Evolutionary conservation across 2,329 filamentous ascomycete genomes (phyloP), one percentile per base, ranked within the genome.

Genomic region (Neoscytalidium dimidiatum): DNA sequence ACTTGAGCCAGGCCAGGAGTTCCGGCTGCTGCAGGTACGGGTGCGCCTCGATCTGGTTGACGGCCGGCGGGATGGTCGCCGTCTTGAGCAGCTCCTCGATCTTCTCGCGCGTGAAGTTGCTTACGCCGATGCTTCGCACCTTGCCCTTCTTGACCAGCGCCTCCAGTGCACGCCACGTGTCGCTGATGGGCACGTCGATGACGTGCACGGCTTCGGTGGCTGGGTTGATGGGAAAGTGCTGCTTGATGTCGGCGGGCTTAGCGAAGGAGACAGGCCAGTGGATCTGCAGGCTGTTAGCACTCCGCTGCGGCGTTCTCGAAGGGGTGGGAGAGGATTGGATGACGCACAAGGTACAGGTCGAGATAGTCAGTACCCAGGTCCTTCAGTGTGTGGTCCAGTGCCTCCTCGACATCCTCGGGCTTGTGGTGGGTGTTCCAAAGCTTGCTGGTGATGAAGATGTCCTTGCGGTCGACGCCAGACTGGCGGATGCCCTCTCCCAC

Each of bases 371-470:
- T 71, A 60, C 84, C 81, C 26, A 90, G 75, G 72, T 88, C 88
- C 75, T 86, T 80, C 62, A 90, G 78, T 7, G 86, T 85, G 23
- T 73, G 75, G 2, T 83, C 81, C 66, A 88, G 86, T 66, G 89
- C 83, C 31, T 75, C 75, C 67, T 82, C 84, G 3, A 94, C 91
- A 73, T 75, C 38, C 78, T 72, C 9, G 77, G 84, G 84, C 73
- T 94, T 90, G 83, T 96, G 92, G 86, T 93, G 96, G 69, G 89
- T 89, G 83, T 94, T 93, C 92, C 93, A 96, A 65, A 97, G 84
- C 69, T 90, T 90, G 33, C 85, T 87, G 0, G 84, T 86, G n/a
- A 84, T 72, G 67, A 75, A 84, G 13, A 84, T 75, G 68, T 84
- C 81, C 65, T 80, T 77, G 14, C 82, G 75, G 1, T 78, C 70